Base-by-base conservation (phyloP, 2,329 filamentous ascomycete species). In the Exserohilum turcica region DNA sequence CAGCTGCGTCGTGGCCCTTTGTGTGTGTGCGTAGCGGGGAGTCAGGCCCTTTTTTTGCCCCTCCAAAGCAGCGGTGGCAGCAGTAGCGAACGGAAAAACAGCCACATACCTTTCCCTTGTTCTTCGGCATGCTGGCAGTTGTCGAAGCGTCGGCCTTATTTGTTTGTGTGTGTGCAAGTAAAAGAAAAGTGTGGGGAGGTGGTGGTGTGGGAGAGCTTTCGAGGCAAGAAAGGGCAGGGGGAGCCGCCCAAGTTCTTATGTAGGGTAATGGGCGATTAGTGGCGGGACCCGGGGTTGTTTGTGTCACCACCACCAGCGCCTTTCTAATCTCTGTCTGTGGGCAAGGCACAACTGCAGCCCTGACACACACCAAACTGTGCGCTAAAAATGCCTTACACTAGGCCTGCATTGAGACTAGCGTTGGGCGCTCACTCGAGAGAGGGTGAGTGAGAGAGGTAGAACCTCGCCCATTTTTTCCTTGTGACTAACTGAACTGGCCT, bases 81-180 rank as follows among this genome's bases (percentile, higher is more conserved):
- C 13, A 19, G 27, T 6, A 18, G 18, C n/a, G 6, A 35, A 35
- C 15, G 18, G 16, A 16, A 35, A 42, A 15, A 19, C n/a, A n/a
- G n/a, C 38, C n/a, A 66, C 69, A 75, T 83, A 96, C 92, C 82
- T 96, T 97, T 92, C 92, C 92, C 88, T 97, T 97, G 79, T 97
- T 97, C 91, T 97, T 97, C 74, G 92, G 92, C 92, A 97, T 97
- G 59, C 79, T 87, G 78, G 68, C 62, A 48, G 52, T 43, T 56
- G 59, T 51, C 42, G 52, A 32, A 57, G 47, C n/a, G 28, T 35
- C n/a, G n/a, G n/a, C n/a, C n/a, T n/a, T n/a, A n/a, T 36, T 45
- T 54, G 37, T 45, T 51, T 44, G n/a, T 33, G 47, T 54, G 43
- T 42, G 44, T 43, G 43, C 24, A 8, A 40, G 29, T 38, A 36